A percentile compares a stretch with the other conserved stretches of the same genome.
Conservation (phyloP, 1,139 yeast genomes). For the Zygosaccharomyces sapae region DNA sequence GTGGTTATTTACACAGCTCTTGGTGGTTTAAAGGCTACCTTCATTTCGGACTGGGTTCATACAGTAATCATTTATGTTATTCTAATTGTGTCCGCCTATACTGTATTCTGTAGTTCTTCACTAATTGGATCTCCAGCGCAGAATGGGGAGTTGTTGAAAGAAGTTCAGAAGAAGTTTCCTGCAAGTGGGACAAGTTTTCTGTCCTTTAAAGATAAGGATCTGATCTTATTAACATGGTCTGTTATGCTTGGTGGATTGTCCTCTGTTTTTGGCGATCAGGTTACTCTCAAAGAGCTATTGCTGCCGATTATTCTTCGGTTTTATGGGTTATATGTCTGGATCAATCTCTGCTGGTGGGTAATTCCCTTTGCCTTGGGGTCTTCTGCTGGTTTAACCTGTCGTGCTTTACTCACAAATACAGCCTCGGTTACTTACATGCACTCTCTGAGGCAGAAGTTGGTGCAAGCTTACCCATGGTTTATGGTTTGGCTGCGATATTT, state of each 20-base stretch:
- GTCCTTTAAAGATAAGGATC: constrained; percentile 27
- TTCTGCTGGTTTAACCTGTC: constrained; percentile 50
- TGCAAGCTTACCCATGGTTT: constrained; percentile 52
- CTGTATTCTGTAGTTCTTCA: constrained; percentile 26
- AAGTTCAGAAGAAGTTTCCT: constrained; percentile 32
- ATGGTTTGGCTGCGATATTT: constrained; percentile 50
- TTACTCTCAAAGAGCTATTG: constrained; percentile 41
- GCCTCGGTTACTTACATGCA: constrained; percentile 47
- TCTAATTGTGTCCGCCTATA: constrained; percentile 20
- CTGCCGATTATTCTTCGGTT: constrained; percentile 36
- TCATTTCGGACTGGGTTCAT: constrained; percentile 40
- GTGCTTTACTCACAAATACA: constrained; percentile 46
- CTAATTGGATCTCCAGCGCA: constrained; percentile 26
- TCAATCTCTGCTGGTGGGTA: constrained; percentile 38
- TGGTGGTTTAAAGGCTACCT: constrained; percentile 53
- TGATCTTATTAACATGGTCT: constrained; percentile 32
- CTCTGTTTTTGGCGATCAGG: constrained; percentile 41
- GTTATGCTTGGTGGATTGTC: constrained; percentile 27
- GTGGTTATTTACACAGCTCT: constrained; percentile 49
- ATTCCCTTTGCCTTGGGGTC: constrained; percentile 36
- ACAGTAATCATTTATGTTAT: constrained; percentile 25
- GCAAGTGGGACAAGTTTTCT: constrained; percentile 22
- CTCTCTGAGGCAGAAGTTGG: constrained; percentile 46
- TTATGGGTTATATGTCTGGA: constrained; percentile 41
- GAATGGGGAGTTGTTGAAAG: constrained; percentile 34